phyloP scores from a whole-genome alignment of 768 basidiomycete species.

The Hygrophorus pudorinus region DNA sequence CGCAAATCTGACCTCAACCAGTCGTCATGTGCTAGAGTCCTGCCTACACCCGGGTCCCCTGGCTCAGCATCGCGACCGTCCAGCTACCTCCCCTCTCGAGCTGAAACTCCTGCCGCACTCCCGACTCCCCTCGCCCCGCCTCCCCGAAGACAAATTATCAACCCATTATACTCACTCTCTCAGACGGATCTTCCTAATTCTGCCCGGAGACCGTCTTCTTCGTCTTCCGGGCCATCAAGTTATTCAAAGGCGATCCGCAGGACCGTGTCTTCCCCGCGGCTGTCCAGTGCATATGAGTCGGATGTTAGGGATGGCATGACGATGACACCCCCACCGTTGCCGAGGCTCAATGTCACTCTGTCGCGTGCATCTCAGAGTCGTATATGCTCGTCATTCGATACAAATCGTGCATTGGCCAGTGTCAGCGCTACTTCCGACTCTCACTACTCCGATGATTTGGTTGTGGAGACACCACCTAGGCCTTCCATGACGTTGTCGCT shows the following conservation, averaged over 20 bases:
- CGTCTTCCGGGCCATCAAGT: slow-evolving; percentile 9
- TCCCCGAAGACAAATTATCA: slow-evolving; percentile 43
- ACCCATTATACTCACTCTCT: slow-evolving; percentile 44
- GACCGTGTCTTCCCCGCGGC: slow-evolving; percentile 43
- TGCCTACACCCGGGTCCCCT: background rate
- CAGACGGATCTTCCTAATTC: slow-evolving; percentile 38
- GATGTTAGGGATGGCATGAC: slow-evolving; percentile 18
- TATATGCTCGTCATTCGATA: slow-evolving; percentile 19
- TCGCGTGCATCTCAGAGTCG: slow-evolving; percentile 7
- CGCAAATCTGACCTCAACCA: slow-evolving; percentile 1
- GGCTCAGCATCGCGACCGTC: slow-evolving; percentile 24
- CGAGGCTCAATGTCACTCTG: slow-evolving; percentile 11
- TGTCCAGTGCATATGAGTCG: slow-evolving; percentile 34
- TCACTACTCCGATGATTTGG: slow-evolving; percentile 29
- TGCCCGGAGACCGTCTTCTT: slow-evolving; percentile 8
- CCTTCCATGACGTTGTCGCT: slow-evolving; percentile 45
- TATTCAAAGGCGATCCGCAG: slow-evolving; percentile 27
- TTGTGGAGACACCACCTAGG: slow-evolving; percentile 26
- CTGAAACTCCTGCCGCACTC: slow-evolving; percentile 53
- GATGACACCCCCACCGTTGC: slow-evolving; percentile 39
- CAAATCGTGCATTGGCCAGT: slow-evolving; percentile 8
- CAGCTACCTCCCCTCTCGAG: slow-evolving; percentile 42
- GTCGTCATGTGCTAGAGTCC: background rate
- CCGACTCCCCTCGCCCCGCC: slow-evolving; percentile 58
- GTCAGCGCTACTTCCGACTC: slow-evolving; percentile 20